phyloP scores from a whole-genome alignment of 2,329 filamentous ascomycete species.

The Neonectria ditissima region DNA sequence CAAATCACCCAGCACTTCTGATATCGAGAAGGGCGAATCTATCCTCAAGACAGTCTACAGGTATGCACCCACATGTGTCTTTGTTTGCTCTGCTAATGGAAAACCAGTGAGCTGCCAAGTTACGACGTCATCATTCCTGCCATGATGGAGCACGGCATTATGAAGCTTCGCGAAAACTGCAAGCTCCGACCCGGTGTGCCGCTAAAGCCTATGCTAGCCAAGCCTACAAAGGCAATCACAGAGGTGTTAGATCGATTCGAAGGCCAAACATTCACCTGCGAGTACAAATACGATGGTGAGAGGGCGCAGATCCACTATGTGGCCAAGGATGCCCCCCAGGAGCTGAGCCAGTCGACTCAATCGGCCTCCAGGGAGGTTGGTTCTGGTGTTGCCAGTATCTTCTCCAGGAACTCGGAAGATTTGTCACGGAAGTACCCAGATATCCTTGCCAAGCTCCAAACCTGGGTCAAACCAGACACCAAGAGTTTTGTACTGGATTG shows the following conservation, averaged over 20 bases:
- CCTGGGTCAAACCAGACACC: conserved; percentile 90
- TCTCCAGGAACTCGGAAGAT: conserved; percentile 97
- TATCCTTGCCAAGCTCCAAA: conserved; percentile 86
- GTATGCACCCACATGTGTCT: conserved; percentile 55
- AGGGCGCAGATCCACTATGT: conserved; percentile 99
- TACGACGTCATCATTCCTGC: conserved; percentile 96
- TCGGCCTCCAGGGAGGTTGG: conserved; percentile 73
- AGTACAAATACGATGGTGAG: conserved; percentile 99
- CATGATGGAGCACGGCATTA: conserved; percentile 87
- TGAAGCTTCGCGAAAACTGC: conserved; percentile 84
- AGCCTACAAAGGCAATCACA: conserved; percentile 97
- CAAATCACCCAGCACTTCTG: conserved; percentile 77
- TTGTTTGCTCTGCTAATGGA: conserved; percentile 47
- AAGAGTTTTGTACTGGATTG: conserved; percentile 98
- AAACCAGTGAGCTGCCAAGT: conserved; percentile 85
- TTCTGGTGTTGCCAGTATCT: conserved; percentile 88
- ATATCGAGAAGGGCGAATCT: conserved; percentile 85
- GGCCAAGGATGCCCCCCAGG: conserved; percentile 78
- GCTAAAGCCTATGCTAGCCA: conserved; percentile 97
- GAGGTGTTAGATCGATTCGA: conserved; percentile 98
- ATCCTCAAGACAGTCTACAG: conserved; percentile 92
- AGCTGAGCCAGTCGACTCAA: conserved; percentile 72
- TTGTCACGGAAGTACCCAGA: conserved; percentile 98
- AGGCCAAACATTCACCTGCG: conserved; percentile 94
- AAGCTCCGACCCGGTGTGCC: conserved; percentile 94